Evolutionary conservation across 2,329 filamentous ascomycete genomes (phyloP), one percentile per base, ranked within the genome.

Genomic region (Lomentospora prolificans): DNA sequence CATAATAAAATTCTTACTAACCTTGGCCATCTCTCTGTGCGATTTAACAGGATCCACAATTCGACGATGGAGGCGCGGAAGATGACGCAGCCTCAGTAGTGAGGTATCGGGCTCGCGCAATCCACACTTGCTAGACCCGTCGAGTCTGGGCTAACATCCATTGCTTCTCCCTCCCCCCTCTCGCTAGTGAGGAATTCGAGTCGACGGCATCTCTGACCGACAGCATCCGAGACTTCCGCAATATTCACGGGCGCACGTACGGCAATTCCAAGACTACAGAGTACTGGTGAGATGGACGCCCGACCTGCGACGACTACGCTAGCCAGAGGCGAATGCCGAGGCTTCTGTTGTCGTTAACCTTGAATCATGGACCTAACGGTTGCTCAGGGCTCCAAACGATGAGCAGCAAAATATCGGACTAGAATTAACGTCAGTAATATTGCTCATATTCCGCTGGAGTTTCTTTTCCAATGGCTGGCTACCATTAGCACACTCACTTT

Each of bases 141-240:
- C n/a, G n/a, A n/a, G n/a, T 33, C 12, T 33, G 30, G 12, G 30
- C 30, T 33, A 33, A n/a, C n/a, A n/a, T n/a, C n/a, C n/a, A n/a
- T n/a, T 33, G 30, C 12, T 12, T 33, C 30, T 33, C 30, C 12
- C 22, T n/a, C 4, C 9, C 3, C 41, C 14, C 41, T 4, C 41
- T 46, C 14, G 22, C 14, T 17, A 46, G 41, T 19, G 33, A 39
- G 33, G 41, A 4, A 22, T 36, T 58, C 51, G 25, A 61, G 10
- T 69, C 66, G 1, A 69, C 66, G 0, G 61, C 63, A 1, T 70
- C 67, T 10, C 58, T 70, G 2, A 62, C 62, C 2, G 65, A 65
- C 4, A 68, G 65, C 56, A 65, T 69, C 51, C 61, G 63, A 12
- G 57, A 64, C 28, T 67, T 65, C 36, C 64, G 64, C 44, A 59